phyloP scores from a whole-genome alignment of 495 filamentous ascomycete genomes.

The Trypethelium eluteriae region DNA sequence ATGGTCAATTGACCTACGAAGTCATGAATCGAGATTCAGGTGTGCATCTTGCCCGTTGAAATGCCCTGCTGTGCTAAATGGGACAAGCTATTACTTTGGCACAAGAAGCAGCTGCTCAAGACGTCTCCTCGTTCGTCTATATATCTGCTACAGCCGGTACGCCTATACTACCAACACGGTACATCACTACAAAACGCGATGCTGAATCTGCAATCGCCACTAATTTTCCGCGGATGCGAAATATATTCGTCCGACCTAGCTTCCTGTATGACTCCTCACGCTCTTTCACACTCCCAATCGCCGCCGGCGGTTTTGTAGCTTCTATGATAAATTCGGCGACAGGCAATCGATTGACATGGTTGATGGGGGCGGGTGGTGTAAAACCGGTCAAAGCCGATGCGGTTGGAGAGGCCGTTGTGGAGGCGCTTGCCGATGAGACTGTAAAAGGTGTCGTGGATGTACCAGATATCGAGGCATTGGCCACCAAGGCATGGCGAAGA shows the following conservation, averaged over 20 bases:
- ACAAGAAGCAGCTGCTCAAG: constrained; percentile 58
- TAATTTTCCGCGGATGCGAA: constrained; percentile 64
- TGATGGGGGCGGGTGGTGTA: constrained; percentile 70
- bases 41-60: constrained; percentile 31
- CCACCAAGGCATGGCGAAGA: constrained; percentile 36
- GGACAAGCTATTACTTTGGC: constrained; percentile 70
- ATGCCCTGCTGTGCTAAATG: constrained; percentile 11
- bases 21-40: constrained; percentile 88
- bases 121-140: constrained; percentile 67
- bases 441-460: constrained; percentile 36
- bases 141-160: constrained; percentile 83
- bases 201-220: constrained; percentile 72
- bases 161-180: constrained; percentile 71
- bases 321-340: constrained; percentile 64
- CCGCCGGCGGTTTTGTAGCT: constrained; percentile 49
- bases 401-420: constrained; percentile 58
- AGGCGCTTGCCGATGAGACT: constrained; percentile 34
- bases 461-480: constrained; percentile 35
- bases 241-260: constrained; percentile 73
- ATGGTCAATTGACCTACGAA: constrained; percentile 86
- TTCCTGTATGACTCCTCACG: constrained; percentile 84
- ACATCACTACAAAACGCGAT: constrained; percentile 86
- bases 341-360: constrained; percentile 60
- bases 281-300: constrained; percentile 75
- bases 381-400: constrained; percentile 82